phyloP scores from a whole-genome alignment of 148 eudicot species.

The Chenopodium suecicum region DNA sequence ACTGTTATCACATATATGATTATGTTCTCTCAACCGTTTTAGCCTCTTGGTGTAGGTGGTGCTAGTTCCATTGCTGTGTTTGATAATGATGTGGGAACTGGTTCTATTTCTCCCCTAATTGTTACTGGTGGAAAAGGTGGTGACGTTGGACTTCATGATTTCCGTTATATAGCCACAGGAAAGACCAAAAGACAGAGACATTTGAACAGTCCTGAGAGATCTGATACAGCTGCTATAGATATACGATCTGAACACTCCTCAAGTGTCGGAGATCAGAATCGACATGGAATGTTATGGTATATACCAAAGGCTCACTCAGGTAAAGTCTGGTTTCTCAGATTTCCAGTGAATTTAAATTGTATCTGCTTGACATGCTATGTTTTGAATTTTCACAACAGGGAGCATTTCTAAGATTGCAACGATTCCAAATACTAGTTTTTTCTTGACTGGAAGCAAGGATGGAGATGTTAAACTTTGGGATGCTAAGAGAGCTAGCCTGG shows the following conservation, averaged over 20 bases:
- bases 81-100: conserved; percentile 91
- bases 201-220: conserved; percentile 47
- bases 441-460: conserved; percentile 98
- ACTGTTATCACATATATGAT: neutral
- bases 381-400: conserved; percentile 45
- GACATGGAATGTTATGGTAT: conserved; percentile 98
- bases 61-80: conserved; percentile 86
- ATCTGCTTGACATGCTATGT: conserved; percentile 9
- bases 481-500: conserved; percentile 75
- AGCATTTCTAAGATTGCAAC: conserved; percentile 79
- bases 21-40: conserved; percentile 2
- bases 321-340: conserved; percentile 20
- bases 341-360: neutral
- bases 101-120: conserved; percentile 91
- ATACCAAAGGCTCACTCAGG: conserved; percentile 99
- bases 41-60: conserved; percentile 60
- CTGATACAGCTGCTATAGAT: conserved; percentile 49
- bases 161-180: conserved; percentile 99
- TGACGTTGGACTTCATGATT: conserved; percentile 97
- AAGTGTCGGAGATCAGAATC: conserved; percentile 72
- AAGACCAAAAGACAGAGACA: conserved; percentile 73
- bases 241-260: conserved; percentile 43
- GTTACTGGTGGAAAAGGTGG: conserved; percentile 96
- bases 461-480: conserved; percentile 99
- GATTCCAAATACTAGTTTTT: conserved; percentile 83